Evolutionary conservation across 805 yeast species (phyloP).

Genomic region (Maudiozyma bulderi): DNA sequence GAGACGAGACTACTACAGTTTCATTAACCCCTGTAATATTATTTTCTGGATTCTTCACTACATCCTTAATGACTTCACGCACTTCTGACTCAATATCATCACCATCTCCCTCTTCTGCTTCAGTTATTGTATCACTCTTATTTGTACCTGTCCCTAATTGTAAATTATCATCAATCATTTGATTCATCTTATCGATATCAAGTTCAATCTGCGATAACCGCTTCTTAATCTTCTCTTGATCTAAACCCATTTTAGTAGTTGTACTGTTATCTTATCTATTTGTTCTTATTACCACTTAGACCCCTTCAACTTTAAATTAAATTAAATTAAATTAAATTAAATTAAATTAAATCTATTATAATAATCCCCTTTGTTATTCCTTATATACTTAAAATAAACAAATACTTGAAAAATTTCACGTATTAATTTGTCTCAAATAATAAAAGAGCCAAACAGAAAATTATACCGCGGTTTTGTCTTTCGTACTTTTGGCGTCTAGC

Average conservation of each 20-base stretch:
- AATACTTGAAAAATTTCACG: background rate
- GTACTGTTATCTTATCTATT: background rate
- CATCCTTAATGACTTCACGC: conserved; percentile 6
- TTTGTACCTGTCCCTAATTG: conserved; percentile 7
- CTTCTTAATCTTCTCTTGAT: conserved; percentile 23
- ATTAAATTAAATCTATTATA: no score
- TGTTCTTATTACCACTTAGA: background rate
- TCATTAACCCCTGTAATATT: background rate
- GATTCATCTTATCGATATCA: conserved; percentile 29
- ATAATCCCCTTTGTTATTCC: background rate
- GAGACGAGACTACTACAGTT: background rate
- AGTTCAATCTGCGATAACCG: conserved; percentile 29
- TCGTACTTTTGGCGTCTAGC: no score
- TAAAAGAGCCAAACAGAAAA: no score
- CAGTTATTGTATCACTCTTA: background rate
- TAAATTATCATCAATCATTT: conserved; percentile 28
- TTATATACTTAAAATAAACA: no score
- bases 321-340: no score
- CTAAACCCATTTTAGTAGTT: conserved; percentile 10
- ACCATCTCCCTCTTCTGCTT: background rate
- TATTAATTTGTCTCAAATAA: background rate
- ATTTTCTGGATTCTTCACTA: background rate
- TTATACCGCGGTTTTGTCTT: no score
- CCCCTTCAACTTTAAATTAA: background rate
- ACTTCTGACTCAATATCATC: conserved; percentile 1